Evolutionary conservation across 2,329 filamentous ascomycete genomes (phyloP).

Genomic region (Trematosphaeria pertusa): DNA sequence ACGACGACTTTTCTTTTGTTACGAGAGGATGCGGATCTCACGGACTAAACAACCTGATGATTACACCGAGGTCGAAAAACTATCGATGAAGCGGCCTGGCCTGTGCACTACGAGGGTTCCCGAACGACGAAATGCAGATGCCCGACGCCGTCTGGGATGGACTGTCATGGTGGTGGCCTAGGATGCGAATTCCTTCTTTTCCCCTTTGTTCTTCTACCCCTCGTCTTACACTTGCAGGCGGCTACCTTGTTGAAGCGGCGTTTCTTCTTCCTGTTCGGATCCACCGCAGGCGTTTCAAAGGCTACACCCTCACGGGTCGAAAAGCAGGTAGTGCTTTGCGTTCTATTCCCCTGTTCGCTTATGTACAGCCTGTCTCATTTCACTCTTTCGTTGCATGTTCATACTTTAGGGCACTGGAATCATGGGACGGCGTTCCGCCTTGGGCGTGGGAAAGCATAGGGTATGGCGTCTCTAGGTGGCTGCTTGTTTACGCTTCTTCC

Average conservation of each 20-base stretch:
- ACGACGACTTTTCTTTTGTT: slow-evolving; percentile 11
- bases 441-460: too few species aligned
- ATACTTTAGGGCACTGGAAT: slow-evolving; percentile 26
- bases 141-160: background rate
- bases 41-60: too few species aligned
- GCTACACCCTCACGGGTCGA: slow-evolving; percentile 31
- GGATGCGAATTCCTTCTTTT: background rate
- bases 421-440: slow-evolving; percentile 2
- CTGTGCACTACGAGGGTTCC: too few species aligned
- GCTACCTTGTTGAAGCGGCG: slow-evolving; percentile 1
- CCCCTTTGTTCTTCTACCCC: slow-evolving; percentile 11
- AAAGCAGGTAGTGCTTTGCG: slow-evolving; percentile 26
- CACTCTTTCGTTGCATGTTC: slow-evolving; percentile 22
- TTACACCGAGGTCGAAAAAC: too few species aligned
- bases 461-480: too few species aligned
- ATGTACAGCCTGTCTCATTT: slow-evolving; percentile 14
- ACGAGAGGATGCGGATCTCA: background rate
- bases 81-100: background rate
- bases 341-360: slow-evolving; percentile 24
- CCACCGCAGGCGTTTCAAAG: slow-evolving; percentile 35
- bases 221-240: background rate
- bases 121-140: too few species aligned
- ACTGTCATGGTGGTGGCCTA: background rate
- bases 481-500: background rate
- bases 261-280: slow-evolving; percentile 6